Conservation (phyloP, 2,329 filamentous ascomycete species). For the Colletotrichum sp. region DNA sequence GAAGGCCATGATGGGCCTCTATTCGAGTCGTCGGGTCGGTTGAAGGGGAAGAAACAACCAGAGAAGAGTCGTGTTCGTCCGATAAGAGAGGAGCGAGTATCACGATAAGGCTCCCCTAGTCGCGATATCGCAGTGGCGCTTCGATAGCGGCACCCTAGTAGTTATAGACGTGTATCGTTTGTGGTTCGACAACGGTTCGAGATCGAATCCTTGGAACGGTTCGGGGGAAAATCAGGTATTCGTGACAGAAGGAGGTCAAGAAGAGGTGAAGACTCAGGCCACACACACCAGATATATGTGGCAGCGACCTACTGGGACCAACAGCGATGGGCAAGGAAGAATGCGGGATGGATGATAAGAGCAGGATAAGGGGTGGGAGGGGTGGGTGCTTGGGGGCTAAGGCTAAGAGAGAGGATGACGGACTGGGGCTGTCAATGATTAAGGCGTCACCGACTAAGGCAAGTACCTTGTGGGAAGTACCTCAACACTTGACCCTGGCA, state of each 20-base stretch:
- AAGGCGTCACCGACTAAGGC: constrained; percentile 20
- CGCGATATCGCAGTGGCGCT: constrained; percentile 14
- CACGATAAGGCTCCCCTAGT: constrained; percentile 15
- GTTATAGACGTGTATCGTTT: background rate
- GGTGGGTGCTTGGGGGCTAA: background rate
- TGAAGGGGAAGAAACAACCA: background rate
- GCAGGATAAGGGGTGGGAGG: constrained; percentile 8
- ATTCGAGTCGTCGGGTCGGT: background rate
- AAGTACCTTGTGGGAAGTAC: constrained; percentile 4
- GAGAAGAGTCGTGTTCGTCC: background rate
- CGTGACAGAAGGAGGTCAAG: background rate
- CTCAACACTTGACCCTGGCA: background rate
- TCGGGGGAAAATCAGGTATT: background rate
- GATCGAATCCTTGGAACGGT: background rate
- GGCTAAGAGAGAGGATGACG: constrained; percentile 10
- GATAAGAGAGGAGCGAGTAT: background rate
- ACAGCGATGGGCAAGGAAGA: constrained; percentile 16
- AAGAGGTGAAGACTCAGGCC: background rate
- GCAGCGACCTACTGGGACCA: constrained; percentile 18
- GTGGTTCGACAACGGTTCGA: background rate
- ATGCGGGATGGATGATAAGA: constrained; percentile 20
- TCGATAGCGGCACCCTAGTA: constrained; percentile 1
- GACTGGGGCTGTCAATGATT: constrained; percentile 21
- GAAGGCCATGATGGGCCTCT: constrained; percentile 55
- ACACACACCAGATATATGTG: constrained; percentile 20